Conservation (phyloP, 768 basidiomycete genomes). For the Suillus decipiens region DNA sequence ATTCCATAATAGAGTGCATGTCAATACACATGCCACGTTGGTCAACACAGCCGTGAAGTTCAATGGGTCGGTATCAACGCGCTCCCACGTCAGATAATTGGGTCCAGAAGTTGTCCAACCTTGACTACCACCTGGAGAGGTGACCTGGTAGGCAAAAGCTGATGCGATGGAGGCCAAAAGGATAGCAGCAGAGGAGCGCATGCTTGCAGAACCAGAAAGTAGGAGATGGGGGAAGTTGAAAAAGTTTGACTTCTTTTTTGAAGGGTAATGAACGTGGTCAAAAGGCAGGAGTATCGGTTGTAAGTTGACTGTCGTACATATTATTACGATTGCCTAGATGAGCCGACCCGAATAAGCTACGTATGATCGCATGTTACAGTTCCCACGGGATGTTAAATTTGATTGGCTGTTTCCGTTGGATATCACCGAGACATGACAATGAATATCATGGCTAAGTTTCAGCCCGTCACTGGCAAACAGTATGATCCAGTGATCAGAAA, state of each 20-base stretch:
- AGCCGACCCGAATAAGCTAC: conserved; percentile 10
- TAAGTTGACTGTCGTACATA: background rate
- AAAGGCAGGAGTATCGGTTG: conserved; percentile 12
- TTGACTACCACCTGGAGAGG: conserved; percentile 43
- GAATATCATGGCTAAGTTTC: background rate
- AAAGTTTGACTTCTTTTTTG: conserved; percentile 21
- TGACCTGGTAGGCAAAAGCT: conserved; percentile 65
- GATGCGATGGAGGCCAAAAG: conserved; percentile 55
- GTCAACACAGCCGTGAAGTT: conserved; percentile 73
- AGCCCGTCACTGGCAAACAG: background rate
- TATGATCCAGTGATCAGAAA: background rate
- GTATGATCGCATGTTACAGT: conserved; percentile 15
- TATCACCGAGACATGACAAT: background rate
- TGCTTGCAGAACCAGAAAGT: conserved; percentile 27
- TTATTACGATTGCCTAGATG: conserved; percentile 7
- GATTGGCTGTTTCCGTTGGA: too few species aligned
- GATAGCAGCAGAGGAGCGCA: conserved; percentile 45
- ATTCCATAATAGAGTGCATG: background rate
- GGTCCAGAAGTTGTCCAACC: conserved; percentile 62
- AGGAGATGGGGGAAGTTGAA: conserved; percentile 15
- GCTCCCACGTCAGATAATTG: conserved; percentile 59
- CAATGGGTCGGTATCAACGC: conserved; percentile 62
- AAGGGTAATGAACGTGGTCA: conserved; percentile 20
- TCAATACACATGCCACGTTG: conserved; percentile 50
- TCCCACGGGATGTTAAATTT: conserved; percentile 24